Percentiles rank a stretch among this genome's conserved stretches.
phyloP scores from a whole-genome alignment of 2,329 filamentous ascomycete species.

The Diaporthe sp. region DNA sequence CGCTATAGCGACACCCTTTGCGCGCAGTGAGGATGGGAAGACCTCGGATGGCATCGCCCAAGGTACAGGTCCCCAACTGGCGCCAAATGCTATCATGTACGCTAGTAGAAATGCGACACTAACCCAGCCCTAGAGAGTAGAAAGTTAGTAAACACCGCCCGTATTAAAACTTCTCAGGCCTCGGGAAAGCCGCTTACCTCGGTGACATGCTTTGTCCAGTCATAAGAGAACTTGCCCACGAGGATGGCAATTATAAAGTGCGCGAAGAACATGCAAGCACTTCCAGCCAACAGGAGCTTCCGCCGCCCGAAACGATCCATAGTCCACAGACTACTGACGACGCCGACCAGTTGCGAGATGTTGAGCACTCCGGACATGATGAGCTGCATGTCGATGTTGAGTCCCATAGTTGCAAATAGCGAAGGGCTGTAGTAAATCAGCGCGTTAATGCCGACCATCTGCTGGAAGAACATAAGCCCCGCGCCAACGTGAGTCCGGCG shows the following conservation, averaged over 20 bases:
- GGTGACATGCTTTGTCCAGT: constrained; percentile 63
- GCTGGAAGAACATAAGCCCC: constrained; percentile 69
- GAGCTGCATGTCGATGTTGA: constrained; percentile 57
- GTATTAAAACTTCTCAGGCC: background rate
- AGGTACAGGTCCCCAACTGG: constrained; percentile 20
- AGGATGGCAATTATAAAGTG: constrained; percentile 66
- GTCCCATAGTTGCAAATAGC: constrained; percentile 60
- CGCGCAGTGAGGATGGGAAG: constrained; percentile 71
- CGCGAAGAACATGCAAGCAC: constrained; percentile 58
- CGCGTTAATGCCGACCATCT: constrained; percentile 64
- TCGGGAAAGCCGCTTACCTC: constrained; percentile 43
- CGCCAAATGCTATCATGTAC: constrained; percentile 21
- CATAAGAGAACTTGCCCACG: constrained; percentile 62
- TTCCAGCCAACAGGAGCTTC: constrained; percentile 58
- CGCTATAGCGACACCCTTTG: constrained; percentile 72
- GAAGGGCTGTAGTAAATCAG: constrained; percentile 62
- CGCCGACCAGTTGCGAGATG: constrained; percentile 58
- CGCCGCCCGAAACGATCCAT: constrained; percentile 62
- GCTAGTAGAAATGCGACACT: constrained; percentile 24
- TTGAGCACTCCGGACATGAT: constrained; percentile 62
- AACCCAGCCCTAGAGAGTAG: constrained; percentile 25
- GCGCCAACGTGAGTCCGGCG: constrained; percentile 59
- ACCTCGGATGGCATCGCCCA: constrained; percentile 63
- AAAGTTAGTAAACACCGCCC: constrained; percentile 42
- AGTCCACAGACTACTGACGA: constrained; percentile 59